Base-by-base conservation (phyloP, 768 basidiomycete genomes). In the Suillus alpinus region DNA sequence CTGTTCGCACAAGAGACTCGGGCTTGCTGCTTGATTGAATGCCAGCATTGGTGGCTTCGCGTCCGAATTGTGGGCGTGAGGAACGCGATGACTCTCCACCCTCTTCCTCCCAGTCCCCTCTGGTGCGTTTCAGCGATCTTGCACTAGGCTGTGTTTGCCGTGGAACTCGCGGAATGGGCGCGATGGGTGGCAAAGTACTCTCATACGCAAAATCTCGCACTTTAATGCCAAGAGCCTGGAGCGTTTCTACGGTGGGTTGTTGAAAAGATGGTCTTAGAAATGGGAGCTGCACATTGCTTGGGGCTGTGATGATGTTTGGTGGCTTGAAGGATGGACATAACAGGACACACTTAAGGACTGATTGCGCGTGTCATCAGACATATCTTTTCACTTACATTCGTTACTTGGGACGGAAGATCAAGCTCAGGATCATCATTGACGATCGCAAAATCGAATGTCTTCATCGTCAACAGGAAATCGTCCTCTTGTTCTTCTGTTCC, bases 201-300 rank as follows among this genome's bases (percentile, higher is more conserved):
- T 89, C 86, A 74, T 85, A 87, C 16, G 83, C 87, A 78, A 86
- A 90, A 74, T 91, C 81, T 67, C 80, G 76, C 56, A 82, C 77
- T 73, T 72, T 76, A 72, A 82, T 72, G 46, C 77, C 78, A 29
- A 74, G 60, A 56, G 68, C 65, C 31, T 66, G 61, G 53, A 79
- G 63, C 23, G 60, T 36, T 43, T 69, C 71, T 23, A 67, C 62
- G 6, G 74, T 64, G 47, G 83, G 77, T 75, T 81, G 71, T 76
- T 66, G 70, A 52, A 68, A 67, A 12, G 20, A 26, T 20, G 61
- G 39, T 55, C 53, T 55, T 26, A 55, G 2, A 55, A 55, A 37
- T 55, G 26, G 26, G 5, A 23, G 37, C 9, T 39, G 37, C 26
- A 40, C 53, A 39, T 20, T 20, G 47, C 65, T 60, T 74, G 74